A percentile compares a stretch with the other conserved stretches of the same genome.
Conservation (phyloP, 2,329 filamentous ascomycete species). For the Apiospora phragmitis region DNA sequence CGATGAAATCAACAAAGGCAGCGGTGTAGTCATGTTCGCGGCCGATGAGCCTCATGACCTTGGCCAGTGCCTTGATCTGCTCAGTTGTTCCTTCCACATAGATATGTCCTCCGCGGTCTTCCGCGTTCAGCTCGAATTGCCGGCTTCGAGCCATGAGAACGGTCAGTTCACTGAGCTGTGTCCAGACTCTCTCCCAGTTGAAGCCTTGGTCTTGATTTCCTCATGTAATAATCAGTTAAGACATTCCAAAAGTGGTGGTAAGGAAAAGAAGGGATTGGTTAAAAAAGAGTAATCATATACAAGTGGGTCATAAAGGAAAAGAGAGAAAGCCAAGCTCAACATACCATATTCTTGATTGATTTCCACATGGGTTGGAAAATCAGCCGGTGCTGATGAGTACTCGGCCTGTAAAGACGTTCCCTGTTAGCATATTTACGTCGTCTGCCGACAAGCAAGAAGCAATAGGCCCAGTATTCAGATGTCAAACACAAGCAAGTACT, state of each 20-base stretch:
- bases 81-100: background rate
- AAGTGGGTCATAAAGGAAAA: background rate
- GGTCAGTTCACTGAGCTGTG: background rate
- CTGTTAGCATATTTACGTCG: background rate
- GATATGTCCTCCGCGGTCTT: background rate
- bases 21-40: background rate
- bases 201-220: background rate
- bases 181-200: background rate
- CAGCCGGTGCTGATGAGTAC: no score
- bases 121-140: background rate
- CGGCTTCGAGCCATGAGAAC: background rate
- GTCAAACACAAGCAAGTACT: background rate
- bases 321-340: background rate
- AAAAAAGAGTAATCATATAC: background rate
- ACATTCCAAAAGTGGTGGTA: background rate
- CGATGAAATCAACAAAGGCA: background rate
- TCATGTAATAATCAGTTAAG: background rate
- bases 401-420: background rate
- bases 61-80: background rate
- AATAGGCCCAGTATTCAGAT: background rate
- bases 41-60: background rate
- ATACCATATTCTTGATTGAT: background rate
- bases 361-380: no score
- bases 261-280: background rate
- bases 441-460: background rate